These are phyloP conservation scores for Fusarium albidum DNA, from an alignment of 2,329 filamentous ascomycete species.

Conservation along the genomic window DNA sequence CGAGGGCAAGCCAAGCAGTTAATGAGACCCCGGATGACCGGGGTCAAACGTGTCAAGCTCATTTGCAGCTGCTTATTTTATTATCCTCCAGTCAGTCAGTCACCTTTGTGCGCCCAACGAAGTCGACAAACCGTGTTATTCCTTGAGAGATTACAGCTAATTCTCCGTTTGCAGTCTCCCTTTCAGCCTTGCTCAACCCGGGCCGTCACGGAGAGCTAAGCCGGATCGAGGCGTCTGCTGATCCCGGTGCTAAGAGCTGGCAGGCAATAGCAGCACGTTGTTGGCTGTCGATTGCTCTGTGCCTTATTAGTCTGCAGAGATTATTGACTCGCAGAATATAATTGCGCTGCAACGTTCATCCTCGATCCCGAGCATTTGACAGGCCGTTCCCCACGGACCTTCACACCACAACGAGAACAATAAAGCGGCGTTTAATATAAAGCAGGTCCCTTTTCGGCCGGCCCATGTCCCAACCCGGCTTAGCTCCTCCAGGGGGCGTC, in stretches of 20 bases:
- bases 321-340: slow-evolving; percentile 28
- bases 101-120: slow-evolving; percentile 21
- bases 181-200: slow-evolving; percentile 23
- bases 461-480: slow-evolving; percentile 12
- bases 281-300: not conserved
- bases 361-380: slow-evolving; percentile 27
- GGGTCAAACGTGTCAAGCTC: slow-evolving; percentile 15
- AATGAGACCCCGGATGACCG: slow-evolving; percentile 12
- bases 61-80: slow-evolving; percentile 1
- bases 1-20: slow-evolving; percentile 26
- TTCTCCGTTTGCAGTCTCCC: slow-evolving; percentile 17
- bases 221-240: slow-evolving; percentile 16
- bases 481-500: slow-evolving; percentile 20
- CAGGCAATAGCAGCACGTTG: not conserved
- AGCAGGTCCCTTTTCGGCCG: slow-evolving; percentile 36
- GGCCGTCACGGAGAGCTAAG: slow-evolving; percentile 8
- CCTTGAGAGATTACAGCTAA: slow-evolving; percentile 21
- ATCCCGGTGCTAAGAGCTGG: not conserved
- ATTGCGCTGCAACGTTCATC: slow-evolving; percentile 17
- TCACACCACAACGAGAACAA: slow-evolving; percentile 27
- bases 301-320: not conserved
- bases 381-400: slow-evolving; percentile 29
- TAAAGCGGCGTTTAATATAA: slow-evolving; percentile 40
- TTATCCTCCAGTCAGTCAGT: slow-evolving; percentile 17
- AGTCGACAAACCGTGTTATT: not conserved